A percentile compares a stretch with the other conserved stretches of the same genome.
Evolutionary conservation across 495 filamentous ascomycete genomes (phyloP).

Genomic region (Penicillium flavigenum): DNA sequence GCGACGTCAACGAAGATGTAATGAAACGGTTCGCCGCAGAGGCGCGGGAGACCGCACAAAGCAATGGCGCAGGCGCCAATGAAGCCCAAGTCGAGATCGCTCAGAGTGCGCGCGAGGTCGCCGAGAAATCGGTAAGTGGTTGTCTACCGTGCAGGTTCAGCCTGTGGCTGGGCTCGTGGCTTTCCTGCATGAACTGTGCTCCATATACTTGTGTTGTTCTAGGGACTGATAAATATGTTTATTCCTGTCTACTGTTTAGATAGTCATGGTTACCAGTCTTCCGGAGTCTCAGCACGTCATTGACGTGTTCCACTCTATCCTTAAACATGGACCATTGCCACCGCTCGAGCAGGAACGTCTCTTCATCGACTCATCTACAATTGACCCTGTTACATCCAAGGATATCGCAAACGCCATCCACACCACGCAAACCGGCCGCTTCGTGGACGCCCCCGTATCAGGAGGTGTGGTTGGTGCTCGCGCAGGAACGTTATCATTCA

Average conservation of each 20-base stretch:
- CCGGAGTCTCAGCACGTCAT: conserved; percentile 80
- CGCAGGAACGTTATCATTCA: conserved; percentile 76
- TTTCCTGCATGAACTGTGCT: neutral
- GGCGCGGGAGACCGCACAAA: conserved; percentile 43
- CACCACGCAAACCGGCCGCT: conserved; percentile 54
- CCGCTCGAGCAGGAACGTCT: conserved; percentile 51
- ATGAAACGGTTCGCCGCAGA: conserved; percentile 61
- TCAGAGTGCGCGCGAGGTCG: conserved; percentile 57
- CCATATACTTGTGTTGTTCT: neutral
- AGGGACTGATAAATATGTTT: conserved; percentile 14
- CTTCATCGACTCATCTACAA: conserved; percentile 84
- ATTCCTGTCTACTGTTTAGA: conserved; percentile 46
- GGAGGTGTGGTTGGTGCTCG: conserved; percentile 82
- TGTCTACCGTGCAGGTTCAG: neutral
- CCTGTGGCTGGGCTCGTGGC: neutral
- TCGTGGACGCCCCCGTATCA: conserved; percentile 81
- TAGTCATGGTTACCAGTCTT: conserved; percentile 74
- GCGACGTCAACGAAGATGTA: conserved; percentile 69
- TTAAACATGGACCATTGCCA: conserved; percentile 47
- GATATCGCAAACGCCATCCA: conserved; percentile 63
- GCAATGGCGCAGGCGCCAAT: conserved; percentile 28
- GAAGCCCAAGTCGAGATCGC: conserved; percentile 57
- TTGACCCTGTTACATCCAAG: conserved; percentile 75
- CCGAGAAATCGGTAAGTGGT: conserved; percentile 69
- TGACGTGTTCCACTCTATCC: conserved; percentile 65